Evolutionary conservation across 2,329 filamentous ascomycete genomes (phyloP), one percentile per base, ranked within the genome.

Genomic region (Alternaria ventricosa): DNA sequence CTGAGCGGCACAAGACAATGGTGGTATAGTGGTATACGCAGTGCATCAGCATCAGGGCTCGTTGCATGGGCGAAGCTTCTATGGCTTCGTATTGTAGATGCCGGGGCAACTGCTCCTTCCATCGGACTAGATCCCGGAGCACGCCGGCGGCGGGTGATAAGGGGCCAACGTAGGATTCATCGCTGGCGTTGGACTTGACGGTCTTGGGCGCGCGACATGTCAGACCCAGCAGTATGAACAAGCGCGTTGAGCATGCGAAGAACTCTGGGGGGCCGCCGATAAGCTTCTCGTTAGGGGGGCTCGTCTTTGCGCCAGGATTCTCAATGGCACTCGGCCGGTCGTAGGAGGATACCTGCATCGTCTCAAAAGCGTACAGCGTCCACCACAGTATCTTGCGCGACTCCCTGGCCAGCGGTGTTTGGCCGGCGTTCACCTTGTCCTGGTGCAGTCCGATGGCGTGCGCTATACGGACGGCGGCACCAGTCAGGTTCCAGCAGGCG

Each of bases 361-460:
- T 79, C 55, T 88, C 86, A 15, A 86, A 71, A 1, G 78, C 75
- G 68, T 82, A 87, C 1, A 88, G 68, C 1, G 76, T 74, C 85
- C 85, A 87, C 86, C 86, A 88, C 12, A 87, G 63, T 0, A 85
- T 78, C 65, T 82, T 84, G 5, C 83, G 82, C 61, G 85, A 71
- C 65, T 86, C 84, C 18, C 78, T 67, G 4, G 74, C 70, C 2
- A 81, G 69, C 5, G 79, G 80, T 3, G 76, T 78, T 54, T 80
- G 73, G 13, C 66, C 66, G 1, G 73, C 73, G 59, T 78, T 80
- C 15, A 77, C 73, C 44, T 75, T 79, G 64, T 82, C 81, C 57
- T 82, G 81, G 61, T 83, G 82, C 54, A 84, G 73, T 22, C 82
- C 82, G 30, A 83, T 82, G 22, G 81, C 81, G 41, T 81, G 78